phyloP scores from a whole-genome alignment of 1,139 yeast species.

The Taphrina pruni region DNA sequence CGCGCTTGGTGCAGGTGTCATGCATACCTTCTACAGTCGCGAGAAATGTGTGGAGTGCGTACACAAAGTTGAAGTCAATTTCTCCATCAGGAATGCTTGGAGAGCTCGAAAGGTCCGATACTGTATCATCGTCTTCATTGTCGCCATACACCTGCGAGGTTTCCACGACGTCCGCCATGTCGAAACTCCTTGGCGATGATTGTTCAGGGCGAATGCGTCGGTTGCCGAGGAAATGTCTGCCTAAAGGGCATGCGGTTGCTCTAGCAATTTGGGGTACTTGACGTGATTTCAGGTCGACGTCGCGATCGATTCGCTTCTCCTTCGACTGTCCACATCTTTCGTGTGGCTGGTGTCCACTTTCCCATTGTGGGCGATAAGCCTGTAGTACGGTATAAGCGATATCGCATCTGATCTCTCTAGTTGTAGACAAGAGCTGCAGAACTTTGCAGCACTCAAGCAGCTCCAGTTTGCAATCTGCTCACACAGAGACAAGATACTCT shows the following conservation, averaged over 20 bases:
- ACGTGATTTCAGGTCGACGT: too few relatives aligned
- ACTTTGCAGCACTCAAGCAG: neutral
- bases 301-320: too few relatives aligned
- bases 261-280: too few relatives aligned
- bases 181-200: neutral
- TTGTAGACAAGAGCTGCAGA: neutral
- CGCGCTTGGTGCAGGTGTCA: too few relatives aligned
- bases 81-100: constrained; percentile 67
- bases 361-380: neutral
- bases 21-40: constrained; percentile 81
- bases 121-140: constrained; percentile 29
- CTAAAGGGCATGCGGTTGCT: too few relatives aligned
- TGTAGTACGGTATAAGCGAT: neutral
- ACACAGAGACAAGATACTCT: neutral
- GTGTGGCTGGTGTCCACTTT: constrained; percentile 7
- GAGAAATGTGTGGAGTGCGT: constrained; percentile 82
- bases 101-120: constrained; percentile 52
- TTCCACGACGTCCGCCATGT: neutral
- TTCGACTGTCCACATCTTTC: neutral
- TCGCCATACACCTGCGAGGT: constrained; percentile 10
- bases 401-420: neutral
- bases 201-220: too few relatives aligned
- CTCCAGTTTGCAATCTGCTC: neutral
- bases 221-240: too few relatives aligned
- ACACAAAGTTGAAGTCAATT: constrained; percentile 79